Conservation (phyloP, 345 rosid genomes). For the Atalantia buxifolia region DNA sequence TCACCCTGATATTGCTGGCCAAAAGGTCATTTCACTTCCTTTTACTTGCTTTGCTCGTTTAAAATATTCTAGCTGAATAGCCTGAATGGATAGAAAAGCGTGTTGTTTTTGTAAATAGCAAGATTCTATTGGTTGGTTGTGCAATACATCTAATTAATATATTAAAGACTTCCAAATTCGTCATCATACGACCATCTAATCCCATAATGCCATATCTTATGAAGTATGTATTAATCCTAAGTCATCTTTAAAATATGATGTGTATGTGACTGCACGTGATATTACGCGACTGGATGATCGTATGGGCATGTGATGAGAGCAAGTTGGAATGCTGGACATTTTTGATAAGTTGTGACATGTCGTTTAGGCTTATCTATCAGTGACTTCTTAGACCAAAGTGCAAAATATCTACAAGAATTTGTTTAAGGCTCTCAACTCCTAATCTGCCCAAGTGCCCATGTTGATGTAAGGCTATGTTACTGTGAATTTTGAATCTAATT, state of each 20-base stretch:
- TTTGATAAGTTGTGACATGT: no score
- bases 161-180: no score
- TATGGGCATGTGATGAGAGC: background rate
- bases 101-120: no score
- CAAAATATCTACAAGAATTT: background rate
- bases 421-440: background rate
- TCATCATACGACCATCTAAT: background rate
- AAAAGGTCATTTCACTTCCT: constrained; percentile 29
- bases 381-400: no score
- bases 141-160: no score
- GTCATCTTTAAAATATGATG: background rate
- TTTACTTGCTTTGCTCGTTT: background rate
- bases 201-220: background rate
- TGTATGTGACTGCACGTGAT: background rate
- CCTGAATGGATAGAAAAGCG: background rate
- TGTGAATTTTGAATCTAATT: background rate
- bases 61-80: background rate
- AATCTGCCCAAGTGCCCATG: no score
- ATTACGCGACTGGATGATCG: no score
- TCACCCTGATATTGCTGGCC: constrained; percentile 67
- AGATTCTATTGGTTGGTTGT: no score
- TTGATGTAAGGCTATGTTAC: background rate
- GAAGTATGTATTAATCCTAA: no score
- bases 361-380: no score
- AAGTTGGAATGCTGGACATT: no score